phyloP scores from a whole-genome alignment of 768 basidiomycete species.

The Xanthoconium purpureum region DNA sequence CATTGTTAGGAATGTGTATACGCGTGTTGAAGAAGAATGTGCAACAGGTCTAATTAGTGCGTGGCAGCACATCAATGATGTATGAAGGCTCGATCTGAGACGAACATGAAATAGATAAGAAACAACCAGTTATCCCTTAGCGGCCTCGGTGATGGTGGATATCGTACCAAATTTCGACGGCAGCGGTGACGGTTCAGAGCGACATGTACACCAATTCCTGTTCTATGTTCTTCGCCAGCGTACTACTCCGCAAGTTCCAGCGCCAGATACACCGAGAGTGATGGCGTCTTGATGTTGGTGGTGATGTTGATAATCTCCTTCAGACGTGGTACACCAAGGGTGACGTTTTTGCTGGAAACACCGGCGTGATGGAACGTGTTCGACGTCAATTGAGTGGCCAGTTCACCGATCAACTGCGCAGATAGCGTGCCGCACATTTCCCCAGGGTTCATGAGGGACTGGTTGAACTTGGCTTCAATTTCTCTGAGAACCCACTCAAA shows the following conservation, averaged over 20 bases:
- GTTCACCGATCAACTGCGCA: constrained; percentile 98
- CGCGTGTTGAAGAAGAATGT: too few species aligned
- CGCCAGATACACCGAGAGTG: constrained; percentile 84
- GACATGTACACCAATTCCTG: constrained; percentile 94
- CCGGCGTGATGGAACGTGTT: constrained; percentile 99
- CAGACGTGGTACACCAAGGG: constrained; percentile 96
- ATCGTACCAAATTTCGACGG: constrained; percentile 98
- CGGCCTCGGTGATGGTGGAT: constrained; percentile 93
- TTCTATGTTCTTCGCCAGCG: constrained; percentile 82
- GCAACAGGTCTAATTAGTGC: too few species aligned
- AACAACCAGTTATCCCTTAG: too few species aligned
- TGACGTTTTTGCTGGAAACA: constrained; percentile 99
- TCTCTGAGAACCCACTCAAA: constrained; percentile 98
- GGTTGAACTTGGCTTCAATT: constrained; percentile 94
- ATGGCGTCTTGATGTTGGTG: constrained; percentile 97
- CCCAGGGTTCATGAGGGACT: constrained; percentile 86
- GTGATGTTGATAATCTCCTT: constrained; percentile 99
- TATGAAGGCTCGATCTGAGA: too few species aligned
- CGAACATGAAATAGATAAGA: too few species aligned
- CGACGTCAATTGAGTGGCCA: constrained; percentile 98
- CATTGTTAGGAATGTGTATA: too few species aligned
- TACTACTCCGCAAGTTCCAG: constrained; percentile 56
- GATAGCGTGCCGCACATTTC: constrained; percentile 99
- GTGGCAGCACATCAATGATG: too few species aligned
- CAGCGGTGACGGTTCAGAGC: constrained; percentile 87